Evolutionary conservation across 495 filamentous ascomycete species (phyloP).

Genomic region (Rostrohypoxylon terebratum): DNA sequence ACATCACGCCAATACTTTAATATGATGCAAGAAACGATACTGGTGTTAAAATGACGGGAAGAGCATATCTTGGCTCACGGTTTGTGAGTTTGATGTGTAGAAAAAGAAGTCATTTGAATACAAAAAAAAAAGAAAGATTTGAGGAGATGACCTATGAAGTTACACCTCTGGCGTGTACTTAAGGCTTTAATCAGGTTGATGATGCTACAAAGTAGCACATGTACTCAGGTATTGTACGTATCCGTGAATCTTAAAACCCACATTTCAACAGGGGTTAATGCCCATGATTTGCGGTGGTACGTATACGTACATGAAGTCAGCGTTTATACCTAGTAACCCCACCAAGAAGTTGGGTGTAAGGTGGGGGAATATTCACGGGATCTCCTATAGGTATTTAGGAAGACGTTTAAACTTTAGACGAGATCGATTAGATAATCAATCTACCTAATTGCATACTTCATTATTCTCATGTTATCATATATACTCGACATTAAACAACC

Average conservation of each 20-base stretch:
- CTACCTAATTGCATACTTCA: neutral
- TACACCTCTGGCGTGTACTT: constrained; percentile 6
- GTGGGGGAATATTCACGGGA: constrained; percentile 1
- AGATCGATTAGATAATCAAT: neutral
- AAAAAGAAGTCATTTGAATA: neutral
- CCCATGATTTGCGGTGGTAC: neutral
- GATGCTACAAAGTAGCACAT: neutral
- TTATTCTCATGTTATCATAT: neutral
- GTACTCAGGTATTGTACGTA: neutral
- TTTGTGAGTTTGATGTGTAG: neutral
- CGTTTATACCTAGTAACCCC: constrained; percentile 3
- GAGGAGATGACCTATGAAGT: constrained; percentile 6
- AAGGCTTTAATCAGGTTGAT: constrained; percentile 1
- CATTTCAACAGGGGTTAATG: neutral
- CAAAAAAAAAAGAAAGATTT: too few relatives aligned
- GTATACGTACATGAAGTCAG: neutral
- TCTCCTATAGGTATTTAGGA: neutral
- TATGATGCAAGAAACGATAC: too few relatives aligned
- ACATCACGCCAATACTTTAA: too few relatives aligned
- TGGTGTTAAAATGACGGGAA: too few relatives aligned
- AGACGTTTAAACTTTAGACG: neutral
- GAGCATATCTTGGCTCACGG: too few relatives aligned
- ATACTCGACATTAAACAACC: too few relatives aligned
- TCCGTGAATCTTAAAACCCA: neutral
- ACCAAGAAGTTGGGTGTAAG: neutral